Evolutionary conservation across 176 grass and related monocot genomes (phyloP), one percentile per base, ranked within the genome.

Genomic region (Phragmites australis): DNA sequence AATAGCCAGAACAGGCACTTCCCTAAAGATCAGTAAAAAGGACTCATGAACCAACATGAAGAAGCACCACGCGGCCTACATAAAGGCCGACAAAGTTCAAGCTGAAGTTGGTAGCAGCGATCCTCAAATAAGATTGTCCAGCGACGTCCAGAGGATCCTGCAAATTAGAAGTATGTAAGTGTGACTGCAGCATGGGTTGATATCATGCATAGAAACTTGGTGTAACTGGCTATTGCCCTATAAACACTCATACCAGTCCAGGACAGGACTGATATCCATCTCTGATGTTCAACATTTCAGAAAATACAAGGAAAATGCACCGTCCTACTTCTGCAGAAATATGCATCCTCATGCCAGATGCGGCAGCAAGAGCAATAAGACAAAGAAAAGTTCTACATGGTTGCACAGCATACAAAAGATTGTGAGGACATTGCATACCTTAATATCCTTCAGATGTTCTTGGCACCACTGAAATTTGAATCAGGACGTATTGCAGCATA

Each of bases 401-500:
- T 39, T 16, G 11, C 23, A 39, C 19, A 50, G 15, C 70, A 43
- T 31, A 39, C 39, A 18, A 78, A 77, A 41, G 32, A 49, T 29
- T 15, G 54, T 12, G 16, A 32, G 13, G 6, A 59, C 25, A 66
- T 23, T 57, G 39, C 27, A 72, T 80, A 83, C 84, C 80, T 75
- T 26, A 31, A 71, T 78, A 51, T 65, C 75, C 51, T 88, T 88
- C 42, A 94, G 31, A 84, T 77, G 73, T 94, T 91, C 77, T 88
- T 94, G 17, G 91, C 78, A 63, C 88, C 88, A 65, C 81, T 69
- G 52, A 94, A 94, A 72, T 86, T 94, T 25, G 75, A 83, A 83
- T 68, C 87, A 50, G 88, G 91, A 39, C 82, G 85, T 63, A 88
- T 65, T 25, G 68, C 49, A 4, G 82, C 50, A 91, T 86, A 91